Evolutionary conservation across 2,329 filamentous ascomycete species (phyloP).

Genomic region (Celoporthe dispersa): DNA sequence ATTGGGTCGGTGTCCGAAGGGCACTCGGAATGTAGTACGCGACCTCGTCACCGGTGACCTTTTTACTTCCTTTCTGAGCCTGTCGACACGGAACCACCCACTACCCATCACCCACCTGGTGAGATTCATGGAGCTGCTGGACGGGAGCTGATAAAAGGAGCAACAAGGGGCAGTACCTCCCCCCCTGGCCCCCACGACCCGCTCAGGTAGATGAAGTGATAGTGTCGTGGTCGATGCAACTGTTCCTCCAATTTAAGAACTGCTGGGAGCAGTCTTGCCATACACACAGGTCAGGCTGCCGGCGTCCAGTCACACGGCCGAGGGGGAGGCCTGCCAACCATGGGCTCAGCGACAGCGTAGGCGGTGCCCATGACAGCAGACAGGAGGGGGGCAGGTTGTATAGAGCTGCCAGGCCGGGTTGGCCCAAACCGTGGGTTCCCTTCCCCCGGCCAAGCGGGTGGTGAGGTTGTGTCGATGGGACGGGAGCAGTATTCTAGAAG

Average conservation of each 20-base stretch:
- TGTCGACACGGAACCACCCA: neutral
- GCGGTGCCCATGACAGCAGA: neutral
- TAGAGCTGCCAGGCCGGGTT: neutral
- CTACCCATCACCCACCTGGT: neutral
- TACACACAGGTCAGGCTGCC: neutral
- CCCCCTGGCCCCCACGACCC: slow-evolving; percentile 6
- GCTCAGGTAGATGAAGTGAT: neutral
- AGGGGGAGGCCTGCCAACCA: neutral
- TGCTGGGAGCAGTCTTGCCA: neutral
- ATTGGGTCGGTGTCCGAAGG: slow-evolving; percentile 21
- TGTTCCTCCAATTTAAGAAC: neutral
- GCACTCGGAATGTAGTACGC: neutral
- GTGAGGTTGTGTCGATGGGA: slow-evolving; percentile 14
- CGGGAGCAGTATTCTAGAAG: slow-evolving; percentile 18
- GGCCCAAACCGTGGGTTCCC: neutral
- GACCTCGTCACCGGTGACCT: neutral
- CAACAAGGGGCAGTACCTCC: neutral
- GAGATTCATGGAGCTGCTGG: neutral
- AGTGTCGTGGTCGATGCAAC: slow-evolving; percentile 18
- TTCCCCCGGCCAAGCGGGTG: slow-evolving; percentile 1
- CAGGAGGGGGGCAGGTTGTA: too few species aligned
- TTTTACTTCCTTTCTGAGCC: neutral
- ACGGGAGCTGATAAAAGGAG: neutral
- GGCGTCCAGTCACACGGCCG: neutral
- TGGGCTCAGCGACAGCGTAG: neutral